Conservation (phyloP, 805 yeast species). For the Candida stauntonica region DNA sequence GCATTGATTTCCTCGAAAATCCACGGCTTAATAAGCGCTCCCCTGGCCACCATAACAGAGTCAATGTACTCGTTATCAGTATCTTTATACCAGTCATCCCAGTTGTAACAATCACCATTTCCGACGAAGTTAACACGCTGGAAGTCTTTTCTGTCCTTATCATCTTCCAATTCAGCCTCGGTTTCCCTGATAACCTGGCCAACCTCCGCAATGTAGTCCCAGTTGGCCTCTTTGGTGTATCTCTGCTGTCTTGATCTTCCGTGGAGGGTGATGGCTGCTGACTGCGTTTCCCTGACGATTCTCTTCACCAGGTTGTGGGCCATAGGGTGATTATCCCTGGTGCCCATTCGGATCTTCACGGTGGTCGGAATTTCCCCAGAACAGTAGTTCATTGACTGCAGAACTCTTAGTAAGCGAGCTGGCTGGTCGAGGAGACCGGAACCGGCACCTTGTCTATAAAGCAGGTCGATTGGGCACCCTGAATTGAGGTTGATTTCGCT, state of each 20-base stretch:
- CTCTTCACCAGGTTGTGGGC: conserved; percentile 76
- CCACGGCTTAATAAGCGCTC: conserved; percentile 98
- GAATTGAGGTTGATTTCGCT: conserved; percentile 87
- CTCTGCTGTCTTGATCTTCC: conserved; percentile 97
- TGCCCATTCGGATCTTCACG: conserved; percentile 89
- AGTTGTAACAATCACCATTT: conserved; percentile 87
- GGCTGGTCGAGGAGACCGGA: conserved; percentile 90
- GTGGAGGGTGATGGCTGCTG: conserved; percentile 88
- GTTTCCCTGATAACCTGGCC: conserved; percentile 63
- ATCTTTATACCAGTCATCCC: conserved; percentile 83
- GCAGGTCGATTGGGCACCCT: conserved; percentile 95
- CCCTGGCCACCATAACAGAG: conserved; percentile 96
- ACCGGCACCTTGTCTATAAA: conserved; percentile 95
- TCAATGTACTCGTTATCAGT: conserved; percentile 68
- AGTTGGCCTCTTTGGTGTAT: conserved; percentile 85
- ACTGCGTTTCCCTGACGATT: conserved; percentile 71
- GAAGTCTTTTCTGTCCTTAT: conserved; percentile 52
- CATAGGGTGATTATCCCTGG: conserved; percentile 77
- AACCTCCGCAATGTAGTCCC: conserved; percentile 80
- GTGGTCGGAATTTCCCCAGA: conserved; percentile 92
- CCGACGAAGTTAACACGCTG: conserved; percentile 82
- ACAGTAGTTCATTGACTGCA: conserved; percentile 84
- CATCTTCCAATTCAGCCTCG: conserved; percentile 50
- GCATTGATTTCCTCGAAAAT: conserved; percentile 92
- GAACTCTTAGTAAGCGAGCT: conserved; percentile 67